Base-by-base conservation (phyloP, 306 rosid genomes). In the Glycine latifolia region DNA sequence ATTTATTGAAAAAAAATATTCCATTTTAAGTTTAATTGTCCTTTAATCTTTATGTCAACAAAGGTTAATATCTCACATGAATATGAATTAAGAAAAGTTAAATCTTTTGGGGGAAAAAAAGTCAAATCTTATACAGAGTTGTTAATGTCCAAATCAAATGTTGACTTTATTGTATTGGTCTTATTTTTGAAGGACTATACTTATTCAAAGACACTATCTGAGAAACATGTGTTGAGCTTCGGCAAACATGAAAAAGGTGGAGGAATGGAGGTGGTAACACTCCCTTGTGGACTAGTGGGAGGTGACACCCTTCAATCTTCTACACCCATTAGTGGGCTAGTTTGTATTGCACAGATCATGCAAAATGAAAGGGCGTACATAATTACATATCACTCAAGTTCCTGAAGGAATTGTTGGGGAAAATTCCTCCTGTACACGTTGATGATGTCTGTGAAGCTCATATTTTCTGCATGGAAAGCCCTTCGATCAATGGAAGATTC, bases 361-460 rank as follows among this genome's bases (percentile, higher is more conserved):
- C 74, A 73, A 67, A 71, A 82, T 67, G 33, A 5, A 37, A 0
- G 0, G 0, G 12, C 10, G 20, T 79, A 13, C 69, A n/a, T n/a
- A n/a, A n/a, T n/a, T n/a, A n/a, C n/a, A 31, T 49, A 11, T 0
- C 16, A 49, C 65, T 89, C 2, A 54, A 71, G 10, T 68, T 66
- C 0, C 4, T 20, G 31, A 16, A 81, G 46, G 61, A 76, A 16
- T 62, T 72, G 17, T 4, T 26, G 10, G 88, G 89, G 8, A 83
- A 82, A 7, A 10, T 83, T 65, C 89, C 90, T 12, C 72, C 83
- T 10, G 86, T 79, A 12, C 92, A 87, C 59, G 8, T 90, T 80
- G 87, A 90, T 74, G 94, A 87, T 17, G 88, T 76, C 35, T 88
- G 89, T 66, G 84, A 65, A 41, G 94, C 91, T 39, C 90, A 79